These are phyloP conservation scores for Geoglossum cookeanum DNA, from an alignment of 2,329 filamentous ascomycete genomes.

Conservation along the genomic window DNA sequence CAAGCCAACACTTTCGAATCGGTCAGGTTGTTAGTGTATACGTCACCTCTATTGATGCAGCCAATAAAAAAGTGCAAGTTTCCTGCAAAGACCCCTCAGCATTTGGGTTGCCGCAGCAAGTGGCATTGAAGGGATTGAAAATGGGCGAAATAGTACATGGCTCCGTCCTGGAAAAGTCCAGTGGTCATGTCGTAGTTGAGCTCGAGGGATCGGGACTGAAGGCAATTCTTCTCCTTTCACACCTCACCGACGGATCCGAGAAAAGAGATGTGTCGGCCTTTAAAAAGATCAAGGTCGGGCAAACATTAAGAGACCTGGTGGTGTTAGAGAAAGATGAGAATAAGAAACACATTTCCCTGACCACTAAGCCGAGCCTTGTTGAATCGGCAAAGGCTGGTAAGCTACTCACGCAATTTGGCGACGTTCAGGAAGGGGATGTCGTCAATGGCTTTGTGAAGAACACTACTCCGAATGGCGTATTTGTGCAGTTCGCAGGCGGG, in stretches of 20 bases:
- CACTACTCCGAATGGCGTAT: slow-evolving; percentile 61
- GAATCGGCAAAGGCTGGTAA: slow-evolving; percentile 53
- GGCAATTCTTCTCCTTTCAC: slow-evolving; percentile 55
- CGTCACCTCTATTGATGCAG: slow-evolving; percentile 60
- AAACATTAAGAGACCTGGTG: slow-evolving; percentile 62
- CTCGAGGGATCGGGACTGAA: slow-evolving; percentile 55
- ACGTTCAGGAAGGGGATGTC: slow-evolving; percentile 47
- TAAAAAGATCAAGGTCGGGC: slow-evolving; percentile 68
- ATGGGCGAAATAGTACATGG: slow-evolving; percentile 59
- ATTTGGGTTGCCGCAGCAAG: slow-evolving; percentile 58
- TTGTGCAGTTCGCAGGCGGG: slow-evolving; percentile 69
- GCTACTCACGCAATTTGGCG: slow-evolving; percentile 51
- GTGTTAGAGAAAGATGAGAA: slow-evolving; percentile 72
- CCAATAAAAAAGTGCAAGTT: slow-evolving; percentile 54
- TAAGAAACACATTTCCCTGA: slow-evolving; percentile 55
- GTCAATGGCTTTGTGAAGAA: slow-evolving; percentile 71
- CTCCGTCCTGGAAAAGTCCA: slow-evolving; percentile 63
- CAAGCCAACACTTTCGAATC: slow-evolving; percentile 68
- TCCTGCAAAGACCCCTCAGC: slow-evolving; percentile 80
- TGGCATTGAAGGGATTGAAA: slow-evolving; percentile 51
- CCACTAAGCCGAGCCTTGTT: slow-evolving; percentile 67
- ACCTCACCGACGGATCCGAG: slow-evolving; percentile 67
- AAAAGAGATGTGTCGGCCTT: slow-evolving; percentile 60
- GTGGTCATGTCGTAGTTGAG: slow-evolving; percentile 58
- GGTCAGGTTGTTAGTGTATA: slow-evolving; percentile 88